Conservation (phyloP, 2,329 filamentous ascomycete genomes). For the Xylaria sp. region DNA sequence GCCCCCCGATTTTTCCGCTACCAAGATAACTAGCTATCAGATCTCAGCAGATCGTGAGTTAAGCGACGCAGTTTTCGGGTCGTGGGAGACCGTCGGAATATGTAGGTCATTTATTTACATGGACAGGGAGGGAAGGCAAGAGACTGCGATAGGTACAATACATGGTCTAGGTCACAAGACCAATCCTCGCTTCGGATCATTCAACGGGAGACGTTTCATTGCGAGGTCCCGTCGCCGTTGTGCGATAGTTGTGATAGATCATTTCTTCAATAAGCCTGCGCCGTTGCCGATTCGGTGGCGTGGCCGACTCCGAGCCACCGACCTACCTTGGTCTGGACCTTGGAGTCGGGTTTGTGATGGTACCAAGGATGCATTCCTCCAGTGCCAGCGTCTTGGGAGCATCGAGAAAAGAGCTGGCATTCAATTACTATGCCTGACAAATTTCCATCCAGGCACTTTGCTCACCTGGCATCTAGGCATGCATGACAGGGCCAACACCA, state of each 20-base stretch:
- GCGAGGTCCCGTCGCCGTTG: slow-evolving; percentile 13
- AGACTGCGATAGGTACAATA: slow-evolving; percentile 27
- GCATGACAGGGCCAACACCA: slow-evolving; percentile 20
- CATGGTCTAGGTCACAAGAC: slow-evolving; percentile 27
- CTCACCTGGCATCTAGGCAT: not conserved
- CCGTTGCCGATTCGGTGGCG: slow-evolving; percentile 17
- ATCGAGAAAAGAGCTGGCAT: slow-evolving; percentile 3
- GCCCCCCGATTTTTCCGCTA: not conserved
- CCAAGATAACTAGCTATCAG: not conserved
- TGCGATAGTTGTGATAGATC: slow-evolving; percentile 35
- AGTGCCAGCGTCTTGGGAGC: slow-evolving; percentile 21
- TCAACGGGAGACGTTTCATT: slow-evolving; percentile 3
- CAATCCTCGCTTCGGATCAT: slow-evolving; percentile 15
- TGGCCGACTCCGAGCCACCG: slow-evolving; percentile 9
- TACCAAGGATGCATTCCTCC: slow-evolving; percentile 20
- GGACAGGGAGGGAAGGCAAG: slow-evolving; percentile 15
- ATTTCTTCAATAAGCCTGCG: slow-evolving; percentile 6
- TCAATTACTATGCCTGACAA: slow-evolving; percentile 30
- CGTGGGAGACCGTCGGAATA: slow-evolving; percentile 19
- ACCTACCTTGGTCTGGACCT: not conserved
- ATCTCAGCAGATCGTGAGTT: slow-evolving; percentile 4
- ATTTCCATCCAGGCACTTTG: slow-evolving; percentile 6
- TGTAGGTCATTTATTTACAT: not conserved
- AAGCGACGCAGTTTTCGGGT: slow-evolving; percentile 2
- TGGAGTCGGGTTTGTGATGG: slow-evolving; percentile 5